A percentile compares a stretch with the other conserved stretches of the same genome.
Conservation (phyloP, 1,284 basidiomycete genomes). For the Coniferiporia weirii region DNA sequence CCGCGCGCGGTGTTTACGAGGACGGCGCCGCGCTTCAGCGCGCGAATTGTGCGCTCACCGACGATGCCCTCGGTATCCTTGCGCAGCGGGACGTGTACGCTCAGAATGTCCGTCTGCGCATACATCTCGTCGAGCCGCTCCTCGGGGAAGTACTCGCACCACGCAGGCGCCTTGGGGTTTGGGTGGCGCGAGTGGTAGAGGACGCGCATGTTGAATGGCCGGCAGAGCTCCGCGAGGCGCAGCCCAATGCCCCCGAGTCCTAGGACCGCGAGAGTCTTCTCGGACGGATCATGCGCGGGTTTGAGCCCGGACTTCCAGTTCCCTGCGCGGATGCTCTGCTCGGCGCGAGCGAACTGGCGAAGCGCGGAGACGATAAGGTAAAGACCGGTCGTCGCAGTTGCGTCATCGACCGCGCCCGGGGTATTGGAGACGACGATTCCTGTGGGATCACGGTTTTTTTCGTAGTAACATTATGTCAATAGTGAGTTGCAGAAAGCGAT, state of each 20-base stretch:
- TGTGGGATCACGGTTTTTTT: constrained; percentile 26
- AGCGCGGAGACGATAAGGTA: constrained; percentile 84
- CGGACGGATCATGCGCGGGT: constrained; percentile 72
- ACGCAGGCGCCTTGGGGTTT: constrained; percentile 55
- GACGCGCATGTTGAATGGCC: constrained; percentile 81
- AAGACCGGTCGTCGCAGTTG: constrained; percentile 84
- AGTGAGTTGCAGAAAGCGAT: neutral
- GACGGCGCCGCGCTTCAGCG: constrained; percentile 75
- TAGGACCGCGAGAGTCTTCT: constrained; percentile 78
- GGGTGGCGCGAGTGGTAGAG: constrained; percentile 75
- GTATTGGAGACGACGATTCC: constrained; percentile 89
- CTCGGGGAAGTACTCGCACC: constrained; percentile 67
- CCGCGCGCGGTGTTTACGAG: constrained; percentile 90
- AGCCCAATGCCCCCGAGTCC: constrained; percentile 88
- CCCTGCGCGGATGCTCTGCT: constrained; percentile 57
- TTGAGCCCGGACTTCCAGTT: constrained; percentile 52
- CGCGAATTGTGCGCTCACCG: constrained; percentile 71
- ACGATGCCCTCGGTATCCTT: constrained; percentile 74
- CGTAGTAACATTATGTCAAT: no score
- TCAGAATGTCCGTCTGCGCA: constrained; percentile 73
- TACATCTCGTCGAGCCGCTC: constrained; percentile 69
- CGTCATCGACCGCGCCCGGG: constrained; percentile 87
- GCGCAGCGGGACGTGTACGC: constrained; percentile 67
- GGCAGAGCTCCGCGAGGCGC: constrained; percentile 61
- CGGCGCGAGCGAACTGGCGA: constrained; percentile 71